Evolutionary conservation across 2,329 filamentous ascomycete genomes (phyloP), one percentile per base, ranked within the genome.

Genomic region (Gnomoniopsis sp.): DNA sequence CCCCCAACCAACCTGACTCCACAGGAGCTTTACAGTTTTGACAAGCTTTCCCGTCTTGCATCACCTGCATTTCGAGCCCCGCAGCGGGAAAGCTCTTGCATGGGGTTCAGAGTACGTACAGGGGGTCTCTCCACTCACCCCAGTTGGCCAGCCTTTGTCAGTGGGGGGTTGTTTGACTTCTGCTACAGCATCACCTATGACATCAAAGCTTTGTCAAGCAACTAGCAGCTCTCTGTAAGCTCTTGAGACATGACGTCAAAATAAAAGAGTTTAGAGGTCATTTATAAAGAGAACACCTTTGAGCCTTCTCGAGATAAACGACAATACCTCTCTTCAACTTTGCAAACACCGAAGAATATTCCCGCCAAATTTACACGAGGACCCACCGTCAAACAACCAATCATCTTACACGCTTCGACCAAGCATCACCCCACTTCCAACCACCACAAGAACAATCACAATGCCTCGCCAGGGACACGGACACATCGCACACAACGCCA

Each of bases 391-490:
- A 6, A 21, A 2, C 43, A 48, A 19, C 54, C 51, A 49, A 43
- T 43, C 26, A 58, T 33, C 51, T 33, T 50, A 22, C 43, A 58
- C 44, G 44, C 11, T 23, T 36, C 33, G 2, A 23, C 41, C 21
- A 21, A 22, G 33, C 21, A 44, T 30, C 21, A 49, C 19, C 21
- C 21, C 15, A 6, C 12, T 8, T 3, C 23, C 50, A 34, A 51
- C 26, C 36, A 44, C 53, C 49, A 53, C 48, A 14, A 49, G 55
- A 14, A 54, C 53, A 57, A 52, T 19, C 11, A 34, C 26, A 36
- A 82, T 81, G 79, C 78, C 79, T 75, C 76, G 78, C 67, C 70
- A 77, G 61, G 78, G 78, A 77, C 76, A 77, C 66, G 77, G 77
- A 55, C 73, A 72, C 62, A 72, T 74, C 58, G 71, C 49, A 38